Conservation (phyloP, 257 asterid species). For the Scutellaria barbata region DNA sequence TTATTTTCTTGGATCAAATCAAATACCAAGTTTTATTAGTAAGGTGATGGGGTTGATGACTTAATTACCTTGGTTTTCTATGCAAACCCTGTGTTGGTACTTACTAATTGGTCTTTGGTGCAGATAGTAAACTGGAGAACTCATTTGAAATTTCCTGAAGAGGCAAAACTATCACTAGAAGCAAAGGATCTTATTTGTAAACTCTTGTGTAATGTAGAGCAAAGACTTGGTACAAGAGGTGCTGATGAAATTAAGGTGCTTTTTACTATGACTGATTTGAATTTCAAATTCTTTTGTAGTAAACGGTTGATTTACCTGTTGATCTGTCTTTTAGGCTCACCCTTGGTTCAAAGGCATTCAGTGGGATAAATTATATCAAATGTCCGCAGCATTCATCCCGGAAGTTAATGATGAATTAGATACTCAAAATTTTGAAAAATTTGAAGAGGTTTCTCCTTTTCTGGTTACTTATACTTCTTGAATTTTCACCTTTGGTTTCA, state of each 20-base stretch:
- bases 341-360: slow-evolving; percentile 87
- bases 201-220: slow-evolving; percentile 91
- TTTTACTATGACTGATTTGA: slow-evolving; percentile 24
- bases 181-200: slow-evolving; percentile 95
- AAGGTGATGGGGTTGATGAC: slow-evolving; percentile 1
- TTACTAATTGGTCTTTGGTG: slow-evolving; percentile 28
- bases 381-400: slow-evolving; percentile 95
- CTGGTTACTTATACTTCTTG: slow-evolving; percentile 22
- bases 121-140: slow-evolving; percentile 99
- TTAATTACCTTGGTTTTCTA: slow-evolving; percentile 10
- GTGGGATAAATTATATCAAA: slow-evolving; percentile 85
- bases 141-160: slow-evolving; percentile 91
- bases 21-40: not conserved
- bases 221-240: slow-evolving; percentile 97
- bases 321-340: slow-evolving; percentile 68
- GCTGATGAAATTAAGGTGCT: slow-evolving; percentile 86
- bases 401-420: slow-evolving; percentile 94
- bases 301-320: slow-evolving; percentile 27
- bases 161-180: slow-evolving; percentile 85
- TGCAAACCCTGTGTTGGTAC: slow-evolving; percentile 17
- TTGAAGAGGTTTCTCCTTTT: slow-evolving; percentile 75
- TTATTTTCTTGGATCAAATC: not conserved
- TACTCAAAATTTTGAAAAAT: slow-evolving; percentile 97
- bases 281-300: slow-evolving; percentile 22
- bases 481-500: slow-evolving; percentile 11